Evolutionary conservation across 108 stramenopile species (phyloP).

Genomic region (Cafeteria roenbergensis): DNA sequence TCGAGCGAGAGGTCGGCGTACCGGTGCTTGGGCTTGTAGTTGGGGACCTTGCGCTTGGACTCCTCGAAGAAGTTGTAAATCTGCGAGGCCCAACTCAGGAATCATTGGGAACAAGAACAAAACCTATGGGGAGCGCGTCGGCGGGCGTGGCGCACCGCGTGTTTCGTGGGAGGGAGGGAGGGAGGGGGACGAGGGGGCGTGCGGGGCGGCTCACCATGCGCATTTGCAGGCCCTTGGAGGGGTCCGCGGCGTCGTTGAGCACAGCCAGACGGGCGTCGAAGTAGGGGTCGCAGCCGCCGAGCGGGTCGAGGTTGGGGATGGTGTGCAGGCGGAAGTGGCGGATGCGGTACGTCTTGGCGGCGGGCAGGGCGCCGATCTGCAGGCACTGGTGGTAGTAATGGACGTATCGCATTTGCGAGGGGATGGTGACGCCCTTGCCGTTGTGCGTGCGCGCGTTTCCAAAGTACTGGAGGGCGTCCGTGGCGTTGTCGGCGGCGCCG

Average conservation of each 20-base stretch:
- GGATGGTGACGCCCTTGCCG: conserved; percentile 37
- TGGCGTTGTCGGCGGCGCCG: conserved; percentile 11
- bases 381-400: conserved; percentile 31
- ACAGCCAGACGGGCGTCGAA: conserved; percentile 7
- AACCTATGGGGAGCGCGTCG: too few relatives aligned
- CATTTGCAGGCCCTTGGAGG: neutral
- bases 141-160: too few relatives aligned
- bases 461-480: conserved; percentile 24
- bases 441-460: conserved; percentile 24
- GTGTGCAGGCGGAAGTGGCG: conserved; percentile 24
- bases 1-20: conserved; percentile 26
- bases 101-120: too few relatives aligned
- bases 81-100: too few relatives aligned
- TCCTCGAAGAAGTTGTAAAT: too few relatives aligned
- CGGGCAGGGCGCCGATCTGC: neutral
- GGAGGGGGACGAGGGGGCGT: too few relatives aligned
- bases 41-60: conserved; percentile 5
- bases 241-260: neutral
- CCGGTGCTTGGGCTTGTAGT: conserved; percentile 21
- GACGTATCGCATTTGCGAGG: conserved; percentile 26
- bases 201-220: too few relatives aligned
- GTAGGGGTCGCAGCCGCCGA: conserved; percentile 15
- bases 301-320: conserved; percentile 20
- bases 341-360: conserved; percentile 23
- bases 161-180: too few relatives aligned